These are phyloP conservation scores for Chenopodium quinoa DNA, from an alignment of 148 eudicot genomes.

Conservation along the genomic window DNA sequence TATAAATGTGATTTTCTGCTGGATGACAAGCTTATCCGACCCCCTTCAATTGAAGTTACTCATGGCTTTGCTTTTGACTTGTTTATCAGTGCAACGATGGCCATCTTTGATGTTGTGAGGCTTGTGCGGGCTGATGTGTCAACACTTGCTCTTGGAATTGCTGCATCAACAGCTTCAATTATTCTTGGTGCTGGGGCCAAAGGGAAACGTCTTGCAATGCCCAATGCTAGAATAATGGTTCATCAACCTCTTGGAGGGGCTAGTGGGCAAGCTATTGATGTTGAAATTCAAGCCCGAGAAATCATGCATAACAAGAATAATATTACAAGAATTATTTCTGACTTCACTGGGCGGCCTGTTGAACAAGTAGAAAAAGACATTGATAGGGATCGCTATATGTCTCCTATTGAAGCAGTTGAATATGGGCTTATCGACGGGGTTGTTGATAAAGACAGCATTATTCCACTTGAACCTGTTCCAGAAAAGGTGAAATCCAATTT, in stretches of 20 bases:
- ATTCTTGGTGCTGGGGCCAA: constrained; percentile 81
- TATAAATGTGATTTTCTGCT: neutral
- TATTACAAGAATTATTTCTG: constrained; percentile 53
- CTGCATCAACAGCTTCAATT: constrained; percentile 82
- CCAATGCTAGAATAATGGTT: constrained; percentile 80
- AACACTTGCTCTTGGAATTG: constrained; percentile 73
- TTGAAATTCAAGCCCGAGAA: constrained; percentile 81
- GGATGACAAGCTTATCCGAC: neutral
- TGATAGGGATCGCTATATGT: constrained; percentile 83
- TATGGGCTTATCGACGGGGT: constrained; percentile 87
- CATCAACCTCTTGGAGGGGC: constrained; percentile 91
- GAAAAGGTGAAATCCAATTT: constrained; percentile 54
- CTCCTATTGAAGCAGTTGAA: constrained; percentile 94
- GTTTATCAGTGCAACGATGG: constrained; percentile 75
- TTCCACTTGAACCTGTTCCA: constrained; percentile 77
- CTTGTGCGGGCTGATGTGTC: constrained; percentile 87
- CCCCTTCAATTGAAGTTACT: neutral
- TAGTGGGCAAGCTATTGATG: constrained; percentile 67
- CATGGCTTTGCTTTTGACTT: constrained; percentile 1
- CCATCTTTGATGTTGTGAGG: constrained; percentile 68
- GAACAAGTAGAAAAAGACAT: constrained; percentile 83
- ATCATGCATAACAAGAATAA: constrained; percentile 64
- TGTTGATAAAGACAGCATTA: constrained; percentile 70
- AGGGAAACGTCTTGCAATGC: constrained; percentile 93
- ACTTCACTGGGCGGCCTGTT: constrained; percentile 58